Evolutionary conservation across 257 asterid species (phyloP), one percentile per base, ranked within the genome.

Genomic region (Primulina tabacum): DNA sequence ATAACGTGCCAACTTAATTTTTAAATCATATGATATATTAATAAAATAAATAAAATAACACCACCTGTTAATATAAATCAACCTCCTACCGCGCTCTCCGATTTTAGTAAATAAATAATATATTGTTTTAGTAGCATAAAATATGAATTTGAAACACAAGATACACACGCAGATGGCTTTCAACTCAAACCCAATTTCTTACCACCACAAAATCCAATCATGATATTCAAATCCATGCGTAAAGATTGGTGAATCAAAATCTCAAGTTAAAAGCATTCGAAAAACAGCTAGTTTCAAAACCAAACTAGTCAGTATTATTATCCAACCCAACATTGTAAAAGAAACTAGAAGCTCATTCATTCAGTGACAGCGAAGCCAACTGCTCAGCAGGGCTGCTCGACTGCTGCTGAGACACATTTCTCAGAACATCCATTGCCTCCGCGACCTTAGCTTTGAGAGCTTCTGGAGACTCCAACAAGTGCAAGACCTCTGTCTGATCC

Each of bases 391-490:
- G 53, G 67, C 18, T 76, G 71, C 65, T 63, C 0, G 72, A 61
- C 77, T 75, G 87, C 65, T 80, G 82, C 68, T 79, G 85, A 65
- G 85, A 62, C 66, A 76, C 85, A 64, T 84, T 82, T 73, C 80
- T 68, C 26, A 89, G 78, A 64, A 87, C 87, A 0, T 81, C 88
- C 85, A 82, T 83, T 0, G 89, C 97, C 75, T 88, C 95, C 2
- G 72, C 83, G 30, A 90, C 93, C 76, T 85, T 86, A 28, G 89
- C 81, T 70, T 73, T 78, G 32, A 86, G 84, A 55, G 93, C 87
- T 60, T 84, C 83, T 0, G 97, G 95, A 6, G 97, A 90, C 65
- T 86, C 93, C 0, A 90, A 82, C 86, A 90, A 71, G 72, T 85
- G 92, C 18, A 86, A 50, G 2, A 90, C 91, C 71, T 86, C 92